These are phyloP conservation scores for Trypanosoma vivax DNA, from an alignment of 208 protist genomes.

Conservation along the genomic window DNA sequence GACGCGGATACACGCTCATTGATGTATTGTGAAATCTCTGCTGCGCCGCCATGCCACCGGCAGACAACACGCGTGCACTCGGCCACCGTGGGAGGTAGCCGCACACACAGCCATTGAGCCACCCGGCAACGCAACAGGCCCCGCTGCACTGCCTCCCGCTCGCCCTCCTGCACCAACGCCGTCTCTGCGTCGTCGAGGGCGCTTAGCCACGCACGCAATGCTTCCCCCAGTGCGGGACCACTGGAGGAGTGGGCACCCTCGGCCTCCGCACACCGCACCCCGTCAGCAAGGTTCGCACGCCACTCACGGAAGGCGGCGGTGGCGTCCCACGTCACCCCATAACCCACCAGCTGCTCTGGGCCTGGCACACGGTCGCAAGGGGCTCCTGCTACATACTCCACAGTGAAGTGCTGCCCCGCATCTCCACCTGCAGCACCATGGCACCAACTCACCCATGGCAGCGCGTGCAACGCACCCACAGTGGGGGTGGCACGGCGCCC, in stretches of 20 bases:
- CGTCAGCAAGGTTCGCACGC: constrained; percentile 11
- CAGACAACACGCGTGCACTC: neutral
- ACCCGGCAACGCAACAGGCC: neutral
- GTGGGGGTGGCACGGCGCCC: neutral
- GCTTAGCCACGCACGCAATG: neutral
- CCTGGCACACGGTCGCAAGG: no score
- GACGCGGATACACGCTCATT: neutral
- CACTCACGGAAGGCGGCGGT: constrained; percentile 8
- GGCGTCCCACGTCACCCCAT: constrained; percentile 5
- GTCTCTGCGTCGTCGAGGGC: neutral
- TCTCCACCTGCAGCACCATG: neutral
- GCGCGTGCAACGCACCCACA: neutral
- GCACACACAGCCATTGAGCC: constrained; percentile 10
- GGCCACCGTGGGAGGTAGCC: constrained; percentile 6
- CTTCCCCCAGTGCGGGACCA: neutral
- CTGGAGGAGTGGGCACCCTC: neutral
- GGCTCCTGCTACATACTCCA: constrained; percentile 14
- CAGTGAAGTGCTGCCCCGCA: constrained; percentile 3
- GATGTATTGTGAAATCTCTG: neutral
- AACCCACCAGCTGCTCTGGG: no score
- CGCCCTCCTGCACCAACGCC: neutral
- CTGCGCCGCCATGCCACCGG: neutral
- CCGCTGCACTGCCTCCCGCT: neutral
- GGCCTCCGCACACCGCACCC: neutral
- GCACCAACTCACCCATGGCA: constrained; percentile 18